phyloP scores from a whole-genome alignment of 1,284 basidiomycete species.

The Testicularia cyperi region DNA sequence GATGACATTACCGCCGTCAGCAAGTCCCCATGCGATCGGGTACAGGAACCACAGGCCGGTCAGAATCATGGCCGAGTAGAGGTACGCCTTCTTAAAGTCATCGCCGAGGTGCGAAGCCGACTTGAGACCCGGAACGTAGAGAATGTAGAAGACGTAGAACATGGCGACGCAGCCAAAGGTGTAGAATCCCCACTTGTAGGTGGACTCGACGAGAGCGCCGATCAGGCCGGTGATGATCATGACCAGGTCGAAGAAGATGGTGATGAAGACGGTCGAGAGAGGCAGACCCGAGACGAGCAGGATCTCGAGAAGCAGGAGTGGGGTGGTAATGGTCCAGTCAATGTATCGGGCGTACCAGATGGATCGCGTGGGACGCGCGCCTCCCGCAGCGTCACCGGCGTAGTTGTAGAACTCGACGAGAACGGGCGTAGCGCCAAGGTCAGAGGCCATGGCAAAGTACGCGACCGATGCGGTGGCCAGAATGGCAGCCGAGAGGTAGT shows the following conservation, averaged over 20 bases:
- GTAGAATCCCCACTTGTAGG: conserved; percentile 65
- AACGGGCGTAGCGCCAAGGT: conserved; percentile 67
- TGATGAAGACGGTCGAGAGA: conserved; percentile 65
- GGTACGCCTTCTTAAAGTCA: conserved; percentile 62
- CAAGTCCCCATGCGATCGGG: conserved; percentile 63
- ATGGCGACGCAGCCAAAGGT: conserved; percentile 64
- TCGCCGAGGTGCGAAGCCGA: conserved; percentile 61
- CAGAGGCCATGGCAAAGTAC: conserved; percentile 68
- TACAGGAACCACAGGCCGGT: conserved; percentile 45
- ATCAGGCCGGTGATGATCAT: conserved; percentile 66
- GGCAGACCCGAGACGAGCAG: conserved; percentile 66
- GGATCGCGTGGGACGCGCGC: conserved; percentile 62
- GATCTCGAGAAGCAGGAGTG: conserved; percentile 66
- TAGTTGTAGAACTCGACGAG: conserved; percentile 64
- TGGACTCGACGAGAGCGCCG: conserved; percentile 64
- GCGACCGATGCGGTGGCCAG: conserved; percentile 59
- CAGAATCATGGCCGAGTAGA: conserved; percentile 59
- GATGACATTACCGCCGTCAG: conserved; percentile 65
- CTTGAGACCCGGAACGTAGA: conserved; percentile 58
- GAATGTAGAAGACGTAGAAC: conserved; percentile 60
- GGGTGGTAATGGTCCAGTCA: conserved; percentile 64
- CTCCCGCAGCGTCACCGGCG: conserved; percentile 22
- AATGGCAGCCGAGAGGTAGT: conserved; percentile 61
- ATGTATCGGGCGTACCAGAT: conserved; percentile 64
- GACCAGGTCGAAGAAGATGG: conserved; percentile 65